These are phyloP conservation scores for Priceomyces castillae DNA, from an alignment of 805 yeast species.

Conservation along the genomic window DNA sequence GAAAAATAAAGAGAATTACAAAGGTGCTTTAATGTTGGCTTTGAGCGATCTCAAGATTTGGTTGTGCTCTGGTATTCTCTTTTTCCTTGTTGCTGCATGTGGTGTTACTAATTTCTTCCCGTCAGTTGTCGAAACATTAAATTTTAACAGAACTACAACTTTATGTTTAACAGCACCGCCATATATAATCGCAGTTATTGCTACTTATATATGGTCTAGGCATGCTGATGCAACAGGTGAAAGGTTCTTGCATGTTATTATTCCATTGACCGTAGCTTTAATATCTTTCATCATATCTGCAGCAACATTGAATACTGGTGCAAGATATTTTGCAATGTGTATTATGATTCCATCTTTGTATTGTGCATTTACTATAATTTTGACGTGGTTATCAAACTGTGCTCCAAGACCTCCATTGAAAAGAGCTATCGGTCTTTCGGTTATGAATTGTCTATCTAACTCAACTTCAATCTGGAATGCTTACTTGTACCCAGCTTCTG, in stretches of 20 bases:
- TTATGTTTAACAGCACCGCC: conserved; percentile 61
- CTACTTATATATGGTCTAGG: conserved; percentile 51
- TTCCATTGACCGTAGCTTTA: conserved; percentile 42
- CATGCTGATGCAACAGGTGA: conserved; percentile 59
- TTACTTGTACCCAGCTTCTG: conserved; percentile 45
- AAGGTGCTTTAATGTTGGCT: conserved; percentile 35
- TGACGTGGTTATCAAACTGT: conserved; percentile 56
- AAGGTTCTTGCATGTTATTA: conserved; percentile 47
- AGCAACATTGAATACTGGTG: conserved; percentile 51
- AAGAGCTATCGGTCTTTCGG: conserved; percentile 55
- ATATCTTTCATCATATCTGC: conserved; percentile 48
- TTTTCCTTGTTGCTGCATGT: conserved; percentile 54
- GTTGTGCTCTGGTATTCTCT: conserved; percentile 43
- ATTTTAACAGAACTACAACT: conserved; percentile 48
- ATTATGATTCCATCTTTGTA: conserved; percentile 56
- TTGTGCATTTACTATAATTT: conserved; percentile 50
- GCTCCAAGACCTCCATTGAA: conserved; percentile 58
- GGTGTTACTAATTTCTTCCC: conserved; percentile 65
- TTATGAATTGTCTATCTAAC: conserved; percentile 56
- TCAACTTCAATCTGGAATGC: conserved; percentile 58
- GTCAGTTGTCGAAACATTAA: conserved; percentile 54
- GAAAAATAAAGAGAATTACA: conserved; percentile 33
- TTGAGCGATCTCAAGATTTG: conserved; percentile 44
- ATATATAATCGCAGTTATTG: conserved; percentile 48
- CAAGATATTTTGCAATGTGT: conserved; percentile 59